phyloP scores from a whole-genome alignment of 495 filamentous ascomycete genomes.

The Hypoxylon fuscum region DNA sequence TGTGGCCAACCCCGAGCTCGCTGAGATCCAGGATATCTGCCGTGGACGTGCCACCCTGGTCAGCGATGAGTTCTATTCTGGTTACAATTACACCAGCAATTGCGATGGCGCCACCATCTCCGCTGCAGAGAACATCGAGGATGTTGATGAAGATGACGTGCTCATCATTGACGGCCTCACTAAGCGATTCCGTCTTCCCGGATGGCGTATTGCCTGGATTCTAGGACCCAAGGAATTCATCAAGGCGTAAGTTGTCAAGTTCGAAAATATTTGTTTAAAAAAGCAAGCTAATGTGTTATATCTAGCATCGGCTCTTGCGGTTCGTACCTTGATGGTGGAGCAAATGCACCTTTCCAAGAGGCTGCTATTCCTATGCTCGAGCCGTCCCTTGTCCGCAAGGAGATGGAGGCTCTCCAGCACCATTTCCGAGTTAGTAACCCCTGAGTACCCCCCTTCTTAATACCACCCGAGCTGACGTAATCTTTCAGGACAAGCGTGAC shows the following conservation, averaged over 20 bases:
- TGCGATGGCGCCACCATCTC: constrained; percentile 91
- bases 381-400: constrained; percentile 76
- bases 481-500: constrained; percentile 77
- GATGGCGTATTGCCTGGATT: constrained; percentile 97
- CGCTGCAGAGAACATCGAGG: constrained; percentile 84
- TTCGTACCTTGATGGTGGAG: constrained; percentile 94
- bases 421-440: constrained; percentile 71
- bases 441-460: neutral
- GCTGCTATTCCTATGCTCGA: constrained; percentile 93
- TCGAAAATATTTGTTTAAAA: neutral
- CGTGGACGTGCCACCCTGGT: constrained; percentile 89
- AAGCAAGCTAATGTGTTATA: constrained; percentile 9
- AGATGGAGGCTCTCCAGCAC: constrained; percentile 87
- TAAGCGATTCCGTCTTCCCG: constrained; percentile 94
- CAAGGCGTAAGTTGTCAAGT: constrained; percentile 65
- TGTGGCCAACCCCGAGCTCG: constrained; percentile 79
- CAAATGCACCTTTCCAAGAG: constrained; percentile 95
- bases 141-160: constrained; percentile 73
- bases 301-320: constrained; percentile 82
- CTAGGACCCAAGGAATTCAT: constrained; percentile 96
- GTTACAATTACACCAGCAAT: constrained; percentile 90
- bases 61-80: constrained; percentile 96
- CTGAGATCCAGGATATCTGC: constrained; percentile 90
- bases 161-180: constrained; percentile 95
- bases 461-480: constrained; percentile 2